phyloP scores from a whole-genome alignment of 163 green algal genomes.

The Smithsoniella earleae region DNA sequence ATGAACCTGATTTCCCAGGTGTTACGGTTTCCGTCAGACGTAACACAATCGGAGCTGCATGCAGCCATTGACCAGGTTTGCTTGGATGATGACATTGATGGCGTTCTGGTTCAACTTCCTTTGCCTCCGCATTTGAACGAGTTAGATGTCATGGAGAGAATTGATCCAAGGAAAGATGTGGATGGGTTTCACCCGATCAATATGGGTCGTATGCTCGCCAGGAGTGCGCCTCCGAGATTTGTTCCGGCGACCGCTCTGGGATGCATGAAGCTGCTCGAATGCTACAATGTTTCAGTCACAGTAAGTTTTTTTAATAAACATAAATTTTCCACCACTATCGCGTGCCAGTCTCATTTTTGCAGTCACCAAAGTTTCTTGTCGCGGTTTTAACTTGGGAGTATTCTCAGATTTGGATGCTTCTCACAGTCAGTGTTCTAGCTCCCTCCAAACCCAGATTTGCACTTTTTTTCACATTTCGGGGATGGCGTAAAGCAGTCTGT shows the following conservation, averaged over 20 bases:
- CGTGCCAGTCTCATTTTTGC: no score
- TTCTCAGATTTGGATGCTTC: no score
- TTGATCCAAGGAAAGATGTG: slow-evolving; percentile 61
- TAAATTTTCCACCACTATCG: background rate
- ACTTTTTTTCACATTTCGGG: no score
- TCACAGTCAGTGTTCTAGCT: no score
- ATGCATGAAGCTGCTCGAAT: slow-evolving; percentile 61
- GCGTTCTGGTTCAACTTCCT: slow-evolving; percentile 77
- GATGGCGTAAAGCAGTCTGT: no score
- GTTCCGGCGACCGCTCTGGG: slow-evolving; percentile 74
- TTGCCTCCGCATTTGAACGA: slow-evolving; percentile 66
- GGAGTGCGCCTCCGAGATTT: slow-evolving; percentile 52
- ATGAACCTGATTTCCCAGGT: slow-evolving; percentile 17
- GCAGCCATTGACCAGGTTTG: slow-evolving; percentile 38
- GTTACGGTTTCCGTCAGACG: slow-evolving; percentile 28
- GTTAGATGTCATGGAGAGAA: slow-evolving; percentile 43
- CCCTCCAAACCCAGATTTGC: no score
- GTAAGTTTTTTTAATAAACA: background rate
- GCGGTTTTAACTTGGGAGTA: no score
- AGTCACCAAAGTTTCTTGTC: no score
- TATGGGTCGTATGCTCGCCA: slow-evolving; percentile 71
- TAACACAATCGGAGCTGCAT: slow-evolving; percentile 46
- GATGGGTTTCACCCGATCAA: slow-evolving; percentile 68
- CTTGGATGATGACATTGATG: slow-evolving; percentile 52
- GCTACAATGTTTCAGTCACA: slow-evolving; percentile 42